These are phyloP conservation scores for Orbilia javanica DNA, from an alignment of 2,329 filamentous ascomycete species.

Conservation along the genomic window DNA sequence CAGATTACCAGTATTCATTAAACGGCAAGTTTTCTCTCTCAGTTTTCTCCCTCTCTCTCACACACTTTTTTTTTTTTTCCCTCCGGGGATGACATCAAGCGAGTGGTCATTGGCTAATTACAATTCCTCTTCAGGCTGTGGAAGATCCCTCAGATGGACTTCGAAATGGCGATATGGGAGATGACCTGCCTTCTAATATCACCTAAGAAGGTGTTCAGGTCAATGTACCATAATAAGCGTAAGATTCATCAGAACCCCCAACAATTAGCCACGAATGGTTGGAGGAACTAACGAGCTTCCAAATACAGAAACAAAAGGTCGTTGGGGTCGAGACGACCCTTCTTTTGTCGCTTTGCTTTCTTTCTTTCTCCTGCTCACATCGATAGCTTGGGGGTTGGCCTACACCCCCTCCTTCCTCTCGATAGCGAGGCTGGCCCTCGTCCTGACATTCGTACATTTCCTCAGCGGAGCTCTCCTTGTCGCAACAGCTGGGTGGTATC, in stretches of 20 bases:
- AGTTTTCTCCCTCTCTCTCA: too few relatives aligned
- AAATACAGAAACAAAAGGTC: slow-evolving; percentile 75
- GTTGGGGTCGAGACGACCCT: slow-evolving; percentile 77
- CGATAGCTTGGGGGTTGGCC: slow-evolving; percentile 72
- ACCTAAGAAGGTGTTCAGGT: slow-evolving; percentile 78
- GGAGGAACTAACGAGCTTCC: slow-evolving; percentile 29
- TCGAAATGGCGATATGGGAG: slow-evolving; percentile 80
- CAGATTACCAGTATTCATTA: slow-evolving; percentile 52
- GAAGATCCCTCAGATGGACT: slow-evolving; percentile 81
- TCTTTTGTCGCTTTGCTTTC: slow-evolving; percentile 78
- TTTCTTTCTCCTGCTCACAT: slow-evolving; percentile 73
- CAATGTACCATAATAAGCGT: slow-evolving; percentile 77
- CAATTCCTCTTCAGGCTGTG: slow-evolving; percentile 68
- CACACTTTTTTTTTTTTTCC: neutral
- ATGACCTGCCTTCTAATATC: slow-evolving; percentile 77
- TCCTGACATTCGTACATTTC: slow-evolving; percentile 72
- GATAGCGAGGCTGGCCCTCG: slow-evolving; percentile 68
- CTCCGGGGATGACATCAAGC: neutral
- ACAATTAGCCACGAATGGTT: neutral
- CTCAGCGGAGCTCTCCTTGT: slow-evolving; percentile 72
- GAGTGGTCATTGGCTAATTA: slow-evolving; percentile 22
- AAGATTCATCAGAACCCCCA: neutral
- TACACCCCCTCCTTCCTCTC: slow-evolving; percentile 68
- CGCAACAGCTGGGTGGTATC: slow-evolving; percentile 74
- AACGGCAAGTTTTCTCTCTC: slow-evolving; percentile 25